Base-by-base conservation (phyloP, 306 rosid species). In the Medicago ruthenica region DNA sequence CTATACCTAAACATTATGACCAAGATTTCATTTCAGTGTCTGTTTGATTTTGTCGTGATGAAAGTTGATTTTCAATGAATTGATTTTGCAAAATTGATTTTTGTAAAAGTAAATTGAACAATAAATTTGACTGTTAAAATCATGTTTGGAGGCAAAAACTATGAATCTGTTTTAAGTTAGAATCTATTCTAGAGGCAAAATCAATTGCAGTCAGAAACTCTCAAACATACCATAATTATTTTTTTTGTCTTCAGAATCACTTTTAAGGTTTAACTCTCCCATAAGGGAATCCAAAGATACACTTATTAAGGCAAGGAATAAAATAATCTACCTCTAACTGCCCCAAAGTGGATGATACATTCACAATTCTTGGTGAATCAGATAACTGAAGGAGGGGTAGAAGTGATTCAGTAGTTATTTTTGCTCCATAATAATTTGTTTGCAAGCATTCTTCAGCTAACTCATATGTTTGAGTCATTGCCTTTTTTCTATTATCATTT, bases 291-390 rank as follows among this genome's bases (percentile, higher is more conserved):
- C 5, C 11, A 9, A 3, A 20, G 13, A 54, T 54, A 6, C 5
- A 9, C 0, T 18, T 20, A 54, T 20, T 54, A 54, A 54, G 5
- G 20, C 0, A 12, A 40, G 17, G 39, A 70, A 7, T 24, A 9
- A 3, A 59, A 10, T 27, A 10, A 20, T 42, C 36, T 84, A 89
- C 87, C 90, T 76, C 61, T 17, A 87, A 79, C 36, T 12, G 60
- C 5, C 92, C 89, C 48, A 22, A 0, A 3, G 3, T 0, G 4
- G 92, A 84, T 9, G 96, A 79, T 12, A 90, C 90, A 77, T 90
- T 88, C 14, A 90, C 90, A 81, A 86, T 85, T 63, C 22, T 78
- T 16, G 86, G 83, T 13, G 80, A 78, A 61, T 83, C 71, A 36
- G 83, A 83, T 44, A 83, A 62, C 3, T 53, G 41, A 0, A 83